phyloP scores from a whole-genome alignment of 345 rosid species.

The Camelina sativa region DNA sequence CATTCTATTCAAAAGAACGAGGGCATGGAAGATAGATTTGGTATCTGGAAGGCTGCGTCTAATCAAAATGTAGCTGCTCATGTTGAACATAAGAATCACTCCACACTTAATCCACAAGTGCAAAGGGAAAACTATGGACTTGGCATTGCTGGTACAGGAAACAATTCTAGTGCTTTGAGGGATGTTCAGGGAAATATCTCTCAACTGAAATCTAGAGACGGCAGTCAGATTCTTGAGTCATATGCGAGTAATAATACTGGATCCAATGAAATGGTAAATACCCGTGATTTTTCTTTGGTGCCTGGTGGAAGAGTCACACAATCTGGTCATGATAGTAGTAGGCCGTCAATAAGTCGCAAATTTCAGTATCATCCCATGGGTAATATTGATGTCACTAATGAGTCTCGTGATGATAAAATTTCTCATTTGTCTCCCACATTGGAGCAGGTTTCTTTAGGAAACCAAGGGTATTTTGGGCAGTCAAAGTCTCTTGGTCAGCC shows the following conservation, averaged over 20 bases:
- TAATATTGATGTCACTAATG: constrained; percentile 66
- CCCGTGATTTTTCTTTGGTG: constrained; percentile 46
- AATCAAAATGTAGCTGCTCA: constrained; percentile 48
- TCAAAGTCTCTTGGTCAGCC: constrained; percentile 51
- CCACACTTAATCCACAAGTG: constrained; percentile 46
- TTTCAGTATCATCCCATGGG: constrained; percentile 99
- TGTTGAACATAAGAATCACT: constrained; percentile 47
- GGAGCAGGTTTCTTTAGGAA: constrained; percentile 37
- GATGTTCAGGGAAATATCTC: constrained; percentile 49
- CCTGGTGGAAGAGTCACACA: constrained; percentile 57
- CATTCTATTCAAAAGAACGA: constrained; percentile 51
- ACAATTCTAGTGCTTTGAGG: constrained; percentile 46
- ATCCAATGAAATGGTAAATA: constrained; percentile 53
- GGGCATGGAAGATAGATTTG: constrained; percentile 48
- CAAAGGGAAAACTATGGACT: constrained; percentile 49
- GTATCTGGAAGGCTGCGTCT: constrained; percentile 53
- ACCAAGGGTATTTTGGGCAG: constrained; percentile 60
- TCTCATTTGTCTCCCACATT: constrained; percentile 36
- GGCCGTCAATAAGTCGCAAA: constrained; percentile 59
- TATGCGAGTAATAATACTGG: constrained; percentile 50
- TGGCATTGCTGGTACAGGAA: constrained; percentile 44
- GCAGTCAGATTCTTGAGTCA: constrained; percentile 56
- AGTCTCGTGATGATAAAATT: constrained; percentile 48
- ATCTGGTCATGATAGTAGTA: constrained; percentile 49
- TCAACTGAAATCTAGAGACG: constrained; percentile 45